Base-by-base conservation (phyloP, 2,329 filamentous ascomycete species). In the Pseudogymnoascus sp. region DNA sequence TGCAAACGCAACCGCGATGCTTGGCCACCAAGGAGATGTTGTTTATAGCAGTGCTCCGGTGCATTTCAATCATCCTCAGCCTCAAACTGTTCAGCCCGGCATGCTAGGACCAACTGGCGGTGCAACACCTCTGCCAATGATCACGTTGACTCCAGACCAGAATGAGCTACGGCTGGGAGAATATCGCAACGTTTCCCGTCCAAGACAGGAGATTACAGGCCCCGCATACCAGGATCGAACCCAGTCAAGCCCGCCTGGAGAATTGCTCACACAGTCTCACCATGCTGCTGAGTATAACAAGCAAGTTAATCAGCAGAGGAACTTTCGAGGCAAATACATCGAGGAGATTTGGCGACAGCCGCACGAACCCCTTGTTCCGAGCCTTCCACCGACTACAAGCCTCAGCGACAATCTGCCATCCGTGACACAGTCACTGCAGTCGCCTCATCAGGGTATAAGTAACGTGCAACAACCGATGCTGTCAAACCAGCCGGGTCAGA, bases 211-310 rank as follows among this genome's bases (percentile, higher is more conserved):
- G 72, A 86, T 97, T 65, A 86, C 89, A 12, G 94, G 92, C 23
- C 86, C 89, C 38, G 81, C 92, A 8, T 99, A 97, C 76, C 88
- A 93, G 74, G 94, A 97, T 73, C 83, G 91, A 68, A 90, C 88
- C 7, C 86, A 92, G 72, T 81, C 91, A 10, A 90, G 88, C 66
- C 84, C 87, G 31, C 81, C 90, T 29, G 80, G 84, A 55, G 93
- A 97, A 69, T 85, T 97, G 61, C 81, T 94, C 67, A 88, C 89
- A 52, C 92, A 97, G 74, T 91, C 92, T 29, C 86, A 91, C 60
- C 91, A 96, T 66, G 89, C 93, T 16, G 91, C 91, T 63, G 93
- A 97, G 68, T 96, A 89, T 77, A 97, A 93, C 77, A 91, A 94
- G 69, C 83, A 84, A 55, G 80, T 97, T 60, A 91, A 89, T 70